These are phyloP conservation scores for Lumnitzera littorea DNA, from an alignment of 345 rosid species.

Conservation along the genomic window DNA sequence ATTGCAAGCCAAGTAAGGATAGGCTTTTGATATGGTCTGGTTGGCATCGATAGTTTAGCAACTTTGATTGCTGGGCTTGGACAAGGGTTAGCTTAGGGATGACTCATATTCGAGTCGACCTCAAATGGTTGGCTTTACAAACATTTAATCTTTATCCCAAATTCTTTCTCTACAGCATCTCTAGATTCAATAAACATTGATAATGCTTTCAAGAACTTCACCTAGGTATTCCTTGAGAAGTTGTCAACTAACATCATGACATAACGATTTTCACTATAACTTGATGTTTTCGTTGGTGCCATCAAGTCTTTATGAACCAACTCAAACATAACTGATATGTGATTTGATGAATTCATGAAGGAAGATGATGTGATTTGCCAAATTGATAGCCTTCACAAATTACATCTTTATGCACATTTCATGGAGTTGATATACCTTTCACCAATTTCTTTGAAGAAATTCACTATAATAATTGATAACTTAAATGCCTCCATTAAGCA, in stretches of 20 bases:
- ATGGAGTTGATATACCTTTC: slow-evolving; percentile 1
- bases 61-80: not conserved
- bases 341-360: slow-evolving; percentile 3
- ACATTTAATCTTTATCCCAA: slow-evolving; percentile 1
- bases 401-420: slow-evolving; percentile 2
- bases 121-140: slow-evolving; percentile 1
- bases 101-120: not conserved
- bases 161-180: slow-evolving; percentile 1
- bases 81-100: slow-evolving; percentile 3
- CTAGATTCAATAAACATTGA: not conserved
- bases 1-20: too few species aligned
- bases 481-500: slow-evolving; percentile 7
- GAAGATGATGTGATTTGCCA: slow-evolving; percentile 11
- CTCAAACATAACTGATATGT: too few species aligned
- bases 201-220: not conserved
- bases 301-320: too few species aligned
- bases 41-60: too few species aligned
- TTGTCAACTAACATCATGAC: slow-evolving; percentile 11
- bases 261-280: too few species aligned
- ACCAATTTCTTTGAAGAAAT: slow-evolving; percentile 9
- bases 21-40: too few species aligned
- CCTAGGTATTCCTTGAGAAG: not conserved
- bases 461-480: slow-evolving; percentile 12
- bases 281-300: too few species aligned
- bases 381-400: slow-evolving; percentile 7